Percentiles rank a stretch among this genome's conserved stretches.
phyloP scores from a whole-genome alignment of 805 yeast species.

The Myxozyma vanderwaltii region DNA sequence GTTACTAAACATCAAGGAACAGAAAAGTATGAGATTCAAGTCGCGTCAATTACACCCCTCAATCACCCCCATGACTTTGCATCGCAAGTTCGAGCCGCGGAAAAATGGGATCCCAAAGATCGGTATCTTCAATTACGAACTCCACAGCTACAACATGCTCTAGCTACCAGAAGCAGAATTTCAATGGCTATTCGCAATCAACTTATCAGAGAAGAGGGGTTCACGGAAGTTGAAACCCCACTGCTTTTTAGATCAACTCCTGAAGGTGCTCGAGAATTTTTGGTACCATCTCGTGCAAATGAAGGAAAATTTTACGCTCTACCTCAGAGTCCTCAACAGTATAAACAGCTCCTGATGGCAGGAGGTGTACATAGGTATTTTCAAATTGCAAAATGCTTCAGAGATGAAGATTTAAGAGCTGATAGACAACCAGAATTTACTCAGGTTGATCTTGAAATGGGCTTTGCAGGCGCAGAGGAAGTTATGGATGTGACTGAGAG shows the following conservation, averaged over 20 bases:
- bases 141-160: slow-evolving; percentile 53
- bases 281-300: slow-evolving; percentile 81
- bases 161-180: slow-evolving; percentile 59
- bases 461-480: slow-evolving; percentile 69
- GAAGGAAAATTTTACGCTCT: slow-evolving; percentile 71
- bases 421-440: slow-evolving; percentile 99
- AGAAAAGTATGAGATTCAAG: slow-evolving; percentile 12
- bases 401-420: slow-evolving; percentile 92
- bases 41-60: slow-evolving; percentile 10
- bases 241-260: slow-evolving; percentile 92
- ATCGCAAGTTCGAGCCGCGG: slow-evolving; percentile 36
- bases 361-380: slow-evolving; percentile 84
- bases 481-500: slow-evolving; percentile 67
- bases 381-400: slow-evolving; percentile 90
- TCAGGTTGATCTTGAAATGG: slow-evolving; percentile 94
- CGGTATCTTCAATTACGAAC: slow-evolving; percentile 78
- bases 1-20: slow-evolving; percentile 15
- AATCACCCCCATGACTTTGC: slow-evolving; percentile 20
- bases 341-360: slow-evolving; percentile 92
- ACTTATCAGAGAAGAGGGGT: slow-evolving; percentile 48
- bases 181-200: slow-evolving; percentile 51
- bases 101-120: slow-evolving; percentile 73
- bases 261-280: slow-evolving; percentile 94
- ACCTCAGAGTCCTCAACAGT: slow-evolving; percentile 98
- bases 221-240: slow-evolving; percentile 91